These are phyloP conservation scores for Colletotrichum sp. DNA, from an alignment of 2,329 filamentous ascomycete species.

Conservation along the genomic window DNA sequence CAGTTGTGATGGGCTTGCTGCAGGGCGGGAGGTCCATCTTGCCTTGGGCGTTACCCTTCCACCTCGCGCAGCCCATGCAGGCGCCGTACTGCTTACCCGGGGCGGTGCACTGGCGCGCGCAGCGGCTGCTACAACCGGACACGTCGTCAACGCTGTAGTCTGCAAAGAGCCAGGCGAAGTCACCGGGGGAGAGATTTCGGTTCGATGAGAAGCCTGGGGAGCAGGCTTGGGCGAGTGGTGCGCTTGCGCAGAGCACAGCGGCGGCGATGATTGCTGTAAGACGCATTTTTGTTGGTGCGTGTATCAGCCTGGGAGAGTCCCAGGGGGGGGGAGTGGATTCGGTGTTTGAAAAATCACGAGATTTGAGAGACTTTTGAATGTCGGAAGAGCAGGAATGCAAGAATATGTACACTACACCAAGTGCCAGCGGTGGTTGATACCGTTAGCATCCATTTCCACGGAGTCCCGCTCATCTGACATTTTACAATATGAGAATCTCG, in stretches of 20 bases:
- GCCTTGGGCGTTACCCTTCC: background rate
- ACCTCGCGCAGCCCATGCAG: background rate
- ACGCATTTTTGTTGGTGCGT: background rate
- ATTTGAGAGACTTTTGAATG: no score
- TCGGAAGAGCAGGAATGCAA: no score
- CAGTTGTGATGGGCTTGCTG: background rate
- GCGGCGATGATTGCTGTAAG: background rate
- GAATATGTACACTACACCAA: no score
- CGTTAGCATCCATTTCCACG: no score
- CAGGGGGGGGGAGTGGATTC: no score
- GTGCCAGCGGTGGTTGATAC: no score
- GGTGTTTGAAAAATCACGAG: no score
- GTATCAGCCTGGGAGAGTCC: background rate
- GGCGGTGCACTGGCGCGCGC: background rate
- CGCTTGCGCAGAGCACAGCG: background rate
- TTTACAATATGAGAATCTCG: no score
- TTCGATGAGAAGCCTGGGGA: background rate
- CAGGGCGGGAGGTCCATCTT: background rate
- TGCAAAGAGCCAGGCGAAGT: background rate
- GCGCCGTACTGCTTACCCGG: background rate
- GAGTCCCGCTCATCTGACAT: no score
- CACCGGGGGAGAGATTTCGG: background rate
- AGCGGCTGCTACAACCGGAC: background rate
- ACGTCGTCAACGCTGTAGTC: background rate
- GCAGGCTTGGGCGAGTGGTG: background rate